Evolutionary conservation across 441 rosid species (phyloP).

Genomic region (Daphne laureola): DNA sequence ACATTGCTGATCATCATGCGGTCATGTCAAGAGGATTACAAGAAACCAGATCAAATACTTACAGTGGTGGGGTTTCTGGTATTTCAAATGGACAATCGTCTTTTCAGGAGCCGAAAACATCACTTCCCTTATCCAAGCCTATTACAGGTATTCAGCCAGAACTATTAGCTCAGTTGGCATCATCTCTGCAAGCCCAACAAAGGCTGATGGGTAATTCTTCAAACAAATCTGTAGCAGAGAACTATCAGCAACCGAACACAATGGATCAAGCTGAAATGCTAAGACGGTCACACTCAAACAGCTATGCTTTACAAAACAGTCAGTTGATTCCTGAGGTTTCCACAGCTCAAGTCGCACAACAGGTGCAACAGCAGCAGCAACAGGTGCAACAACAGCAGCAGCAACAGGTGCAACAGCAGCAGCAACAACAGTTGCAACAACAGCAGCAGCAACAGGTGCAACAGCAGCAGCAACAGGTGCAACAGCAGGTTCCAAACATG

Average conservation of each 20-base stretch:
- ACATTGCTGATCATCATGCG: constrained; percentile 24
- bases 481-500: constrained; percentile 30
- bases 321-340: constrained; percentile 30
- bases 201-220: constrained; percentile 34
- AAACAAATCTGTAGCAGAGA: constrained; percentile 28
- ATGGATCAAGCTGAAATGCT: constrained; percentile 24
- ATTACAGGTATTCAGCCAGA: constrained; percentile 50
- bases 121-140: constrained; percentile 26
- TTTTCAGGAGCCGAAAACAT: constrained; percentile 24
- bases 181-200: constrained; percentile 64
- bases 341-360: constrained; percentile 38
- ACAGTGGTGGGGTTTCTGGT: constrained; percentile 23
- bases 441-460: constrained; percentile 52
- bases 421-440: constrained; percentile 41
- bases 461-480: constrained; percentile 37
- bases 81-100: constrained; percentile 22
- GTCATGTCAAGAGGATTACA: constrained; percentile 27
- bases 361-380: constrained; percentile 39
- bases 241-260: constrained; percentile 23
- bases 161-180: constrained; percentile 65
- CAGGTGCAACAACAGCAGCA: constrained; percentile 42
- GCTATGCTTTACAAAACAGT: constrained; percentile 31
- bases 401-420: constrained; percentile 37
- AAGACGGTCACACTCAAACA: constrained; percentile 25
- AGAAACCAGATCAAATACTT: constrained; percentile 27